These are phyloP conservation scores for Colletotrichum cuscutae DNA, from an alignment of 2,329 filamentous ascomycete genomes.

Conservation along the genomic window DNA sequence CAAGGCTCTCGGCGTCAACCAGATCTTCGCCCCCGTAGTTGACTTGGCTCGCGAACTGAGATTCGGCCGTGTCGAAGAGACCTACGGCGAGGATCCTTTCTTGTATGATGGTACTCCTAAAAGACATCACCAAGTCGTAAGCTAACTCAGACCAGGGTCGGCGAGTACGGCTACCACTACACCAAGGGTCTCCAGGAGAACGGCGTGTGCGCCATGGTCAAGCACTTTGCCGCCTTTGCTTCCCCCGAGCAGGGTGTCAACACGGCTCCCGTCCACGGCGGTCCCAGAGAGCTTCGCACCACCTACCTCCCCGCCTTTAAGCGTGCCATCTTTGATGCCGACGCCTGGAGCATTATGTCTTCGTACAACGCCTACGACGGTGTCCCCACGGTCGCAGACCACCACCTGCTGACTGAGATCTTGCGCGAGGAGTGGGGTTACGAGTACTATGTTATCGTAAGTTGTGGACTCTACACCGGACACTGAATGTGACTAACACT, in stretches of 20 bases:
- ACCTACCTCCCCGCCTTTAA: slow-evolving; percentile 72
- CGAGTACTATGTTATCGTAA: slow-evolving; percentile 68
- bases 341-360: slow-evolving; percentile 77
- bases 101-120: slow-evolving; percentile 49
- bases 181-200: slow-evolving; percentile 69
- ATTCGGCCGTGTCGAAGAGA: slow-evolving; percentile 80
- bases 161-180: slow-evolving; percentile 72
- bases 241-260: slow-evolving; percentile 79
- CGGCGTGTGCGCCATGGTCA: slow-evolving; percentile 77
- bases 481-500: not conserved
- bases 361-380: slow-evolving; percentile 82
- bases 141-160: slow-evolving; percentile 51
- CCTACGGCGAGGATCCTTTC: slow-evolving; percentile 75
- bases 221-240: slow-evolving; percentile 79
- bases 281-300: slow-evolving; percentile 63
- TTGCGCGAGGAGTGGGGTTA: slow-evolving; percentile 79
- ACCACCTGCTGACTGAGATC: slow-evolving; percentile 74
- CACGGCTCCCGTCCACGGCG: slow-evolving; percentile 66
- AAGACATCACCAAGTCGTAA: no score
- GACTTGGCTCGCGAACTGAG: slow-evolving; percentile 78
- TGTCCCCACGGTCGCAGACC: slow-evolving; percentile 73
- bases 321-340: slow-evolving; percentile 75
- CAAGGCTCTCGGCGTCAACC: slow-evolving; percentile 74
- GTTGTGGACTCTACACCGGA: not conserved
- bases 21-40: slow-evolving; percentile 77